These are phyloP conservation scores for Carex pumila DNA, from an alignment of 176 grass and related monocot genomes.

Conservation along the genomic window DNA sequence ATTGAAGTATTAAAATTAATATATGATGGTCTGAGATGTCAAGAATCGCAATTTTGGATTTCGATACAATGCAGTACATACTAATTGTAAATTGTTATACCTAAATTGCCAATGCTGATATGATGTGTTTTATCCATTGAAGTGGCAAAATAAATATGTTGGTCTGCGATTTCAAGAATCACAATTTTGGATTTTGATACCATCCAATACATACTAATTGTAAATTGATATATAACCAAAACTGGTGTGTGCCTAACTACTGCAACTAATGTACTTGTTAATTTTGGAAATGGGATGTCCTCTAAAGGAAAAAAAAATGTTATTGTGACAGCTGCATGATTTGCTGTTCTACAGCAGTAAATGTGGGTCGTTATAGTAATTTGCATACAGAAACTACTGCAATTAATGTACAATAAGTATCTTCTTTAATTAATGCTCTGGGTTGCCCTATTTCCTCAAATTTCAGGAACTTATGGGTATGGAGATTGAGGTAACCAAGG, in stretches of 20 bases:
- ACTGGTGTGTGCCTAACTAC: not conserved
- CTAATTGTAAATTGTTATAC: not conserved
- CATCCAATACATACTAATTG: not conserved
- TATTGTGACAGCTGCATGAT: not conserved
- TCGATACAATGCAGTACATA: not conserved
- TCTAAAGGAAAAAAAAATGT: not conserved
- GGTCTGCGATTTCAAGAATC: not conserved
- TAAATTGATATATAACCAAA: not conserved
- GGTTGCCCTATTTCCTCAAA: not conserved
- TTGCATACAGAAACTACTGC: not conserved
- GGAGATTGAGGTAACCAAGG: slow-evolving; percentile 61
- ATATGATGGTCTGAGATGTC: too few relatives aligned
- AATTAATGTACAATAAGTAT: not conserved
- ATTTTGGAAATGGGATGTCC: not conserved
- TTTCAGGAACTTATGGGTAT: slow-evolving; percentile 55
- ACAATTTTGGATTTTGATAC: not conserved
- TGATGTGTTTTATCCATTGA: too few relatives aligned
- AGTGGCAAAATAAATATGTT: too few relatives aligned
- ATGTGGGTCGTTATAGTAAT: not conserved
- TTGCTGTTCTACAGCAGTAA: not conserved
- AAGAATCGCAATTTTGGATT: not conserved
- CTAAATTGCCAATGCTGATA: too few relatives aligned
- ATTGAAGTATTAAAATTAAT: too few relatives aligned
- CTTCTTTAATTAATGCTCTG: not conserved
- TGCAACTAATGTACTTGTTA: not conserved